Base-by-base conservation (phyloP, 2,329 filamentous ascomycete genomes). In the Fusarium sp. region DNA sequence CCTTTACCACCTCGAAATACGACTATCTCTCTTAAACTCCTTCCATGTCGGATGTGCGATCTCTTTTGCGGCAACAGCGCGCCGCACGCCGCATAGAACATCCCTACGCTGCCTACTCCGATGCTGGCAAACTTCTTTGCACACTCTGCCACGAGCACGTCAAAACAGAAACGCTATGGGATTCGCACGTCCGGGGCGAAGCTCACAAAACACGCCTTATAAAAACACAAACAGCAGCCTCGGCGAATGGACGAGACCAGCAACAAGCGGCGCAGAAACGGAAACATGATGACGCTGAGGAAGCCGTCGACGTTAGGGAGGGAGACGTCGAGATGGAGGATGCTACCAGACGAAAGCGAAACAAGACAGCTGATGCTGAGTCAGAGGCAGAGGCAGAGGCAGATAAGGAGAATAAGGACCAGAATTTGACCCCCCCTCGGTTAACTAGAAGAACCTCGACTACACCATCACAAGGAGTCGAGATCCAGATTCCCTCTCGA, bases 31-130 rank as follows among this genome's bases (percentile, higher is more conserved):
- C n/a, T 21, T 41, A 19, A 49, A 31, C 33, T 38, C 29, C 33
- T 38, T 57, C 41, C 63, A 94, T 95, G 90, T 82, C 91, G 66
- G 91, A 96, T 75, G 88, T 92, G 23, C 89, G 92, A 68, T 85
- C 90, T 32, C 84, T 96, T 44, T 83, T 96, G 54, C 90, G 91
- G 67, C 89, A 88, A 70, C 90, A 94, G 75, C 87, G 91, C 65
- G 86, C 87, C 52, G 84, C 89, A 60, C 87, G 92, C 53, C 86
- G 89, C 63, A 87, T 93, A 69, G 83, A 87, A 47, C 88, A 92
- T 68, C 85, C 88, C 4, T 80, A 88, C 67, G 88, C 88, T 37
- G 79, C 82, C 49, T 92, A 92, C 77, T 86, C 88, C 6, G 82
- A 86, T 61, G 80, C 85, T 13, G 89, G 89, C 58, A 88, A 86